phyloP scores from a whole-genome alignment of 2,329 filamentous ascomycete species.

The Fusarium solani-melongenae region DNA sequence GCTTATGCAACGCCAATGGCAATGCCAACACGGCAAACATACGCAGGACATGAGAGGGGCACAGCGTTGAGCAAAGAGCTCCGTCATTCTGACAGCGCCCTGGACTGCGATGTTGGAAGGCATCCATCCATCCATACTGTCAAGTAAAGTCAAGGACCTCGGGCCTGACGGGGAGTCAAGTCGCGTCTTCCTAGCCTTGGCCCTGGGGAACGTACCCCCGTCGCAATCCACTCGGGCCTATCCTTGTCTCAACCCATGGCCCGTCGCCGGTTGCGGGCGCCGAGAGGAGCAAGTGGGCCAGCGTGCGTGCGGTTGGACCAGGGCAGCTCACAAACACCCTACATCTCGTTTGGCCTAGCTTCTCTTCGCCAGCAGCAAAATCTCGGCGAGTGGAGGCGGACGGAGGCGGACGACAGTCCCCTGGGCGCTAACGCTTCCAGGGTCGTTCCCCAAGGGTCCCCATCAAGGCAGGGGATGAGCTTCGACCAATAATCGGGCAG shows the following conservation, averaged over 20 bases:
- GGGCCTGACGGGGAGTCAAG: not conserved
- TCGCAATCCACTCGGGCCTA: not conserved
- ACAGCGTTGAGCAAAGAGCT: conserved; percentile 27
- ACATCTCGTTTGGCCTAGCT: conserved; percentile 14
- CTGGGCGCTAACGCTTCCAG: conserved; percentile 37
- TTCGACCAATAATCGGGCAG: conserved; percentile 51
- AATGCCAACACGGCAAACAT: not conserved
- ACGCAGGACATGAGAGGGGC: conserved; percentile 9
- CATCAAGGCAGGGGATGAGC: conserved; percentile 40
- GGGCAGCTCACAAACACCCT: conserved; percentile 22
- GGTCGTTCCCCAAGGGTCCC: conserved; percentile 46
- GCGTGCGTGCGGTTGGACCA: conserved; percentile 7
- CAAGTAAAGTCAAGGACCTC: conserved; percentile 8
- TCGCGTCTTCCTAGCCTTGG: conserved; percentile 9
- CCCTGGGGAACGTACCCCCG: conserved; percentile 28
- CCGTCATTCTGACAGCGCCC: conserved; percentile 34
- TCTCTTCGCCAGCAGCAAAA: not conserved
- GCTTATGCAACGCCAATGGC: conserved; percentile 4
- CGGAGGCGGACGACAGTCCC: conserved; percentile 36
- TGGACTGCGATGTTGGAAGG: not conserved
- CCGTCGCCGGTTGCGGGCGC: conserved; percentile 30
- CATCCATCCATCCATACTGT: not conserved
- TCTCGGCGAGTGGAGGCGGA: conserved; percentile 23
- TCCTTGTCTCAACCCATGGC: conserved; percentile 8
- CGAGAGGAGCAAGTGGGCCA: conserved; percentile 20